Evolutionary conservation across 371 early-diverging fungal genomes (phyloP).

Genomic region (Mycotypha africana): DNA sequence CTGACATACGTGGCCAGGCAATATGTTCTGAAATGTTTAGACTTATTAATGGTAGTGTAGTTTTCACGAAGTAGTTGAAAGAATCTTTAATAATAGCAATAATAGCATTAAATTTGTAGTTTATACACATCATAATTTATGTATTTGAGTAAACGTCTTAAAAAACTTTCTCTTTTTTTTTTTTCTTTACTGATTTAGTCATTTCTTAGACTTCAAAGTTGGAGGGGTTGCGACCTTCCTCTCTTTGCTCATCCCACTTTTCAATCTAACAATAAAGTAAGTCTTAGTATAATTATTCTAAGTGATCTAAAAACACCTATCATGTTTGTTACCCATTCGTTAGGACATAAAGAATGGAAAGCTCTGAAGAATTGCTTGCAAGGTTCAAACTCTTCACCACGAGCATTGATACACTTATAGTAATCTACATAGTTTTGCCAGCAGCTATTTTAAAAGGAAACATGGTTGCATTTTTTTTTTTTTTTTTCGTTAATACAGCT

Average conservation of each 20-base stretch:
- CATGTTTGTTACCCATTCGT: constrained; percentile 66
- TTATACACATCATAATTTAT: too few relatives aligned
- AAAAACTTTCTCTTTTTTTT: too few relatives aligned
- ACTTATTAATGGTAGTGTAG: too few relatives aligned
- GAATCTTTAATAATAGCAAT: too few relatives aligned
- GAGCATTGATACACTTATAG: constrained; percentile 77
- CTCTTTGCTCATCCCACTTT: constrained; percentile 83
- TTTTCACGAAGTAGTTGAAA: too few relatives aligned
- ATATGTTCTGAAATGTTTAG: too few relatives aligned
- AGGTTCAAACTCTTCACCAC: constrained; percentile 87
- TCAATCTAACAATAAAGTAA: constrained; percentile 61
- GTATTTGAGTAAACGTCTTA: too few relatives aligned
- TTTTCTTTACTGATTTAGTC: too few relatives aligned
- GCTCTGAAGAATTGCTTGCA: constrained; percentile 82
- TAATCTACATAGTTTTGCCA: constrained; percentile 97
- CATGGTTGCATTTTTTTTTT: not conserved
- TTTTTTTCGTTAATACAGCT: too few relatives aligned
- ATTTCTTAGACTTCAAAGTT: constrained; percentile 39
- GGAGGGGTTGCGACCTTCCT: constrained; percentile 72
- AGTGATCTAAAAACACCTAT: not conserved
- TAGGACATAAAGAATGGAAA: constrained; percentile 82
- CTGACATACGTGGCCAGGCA: too few relatives aligned
- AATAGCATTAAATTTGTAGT: too few relatives aligned
- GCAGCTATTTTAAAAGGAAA: constrained; percentile 36
- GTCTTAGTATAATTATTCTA: not conserved